Evolutionary conservation across 768 basidiomycete genomes (phyloP), one percentile per base, ranked within the genome.

Genomic region (Paxillus involutus): DNA sequence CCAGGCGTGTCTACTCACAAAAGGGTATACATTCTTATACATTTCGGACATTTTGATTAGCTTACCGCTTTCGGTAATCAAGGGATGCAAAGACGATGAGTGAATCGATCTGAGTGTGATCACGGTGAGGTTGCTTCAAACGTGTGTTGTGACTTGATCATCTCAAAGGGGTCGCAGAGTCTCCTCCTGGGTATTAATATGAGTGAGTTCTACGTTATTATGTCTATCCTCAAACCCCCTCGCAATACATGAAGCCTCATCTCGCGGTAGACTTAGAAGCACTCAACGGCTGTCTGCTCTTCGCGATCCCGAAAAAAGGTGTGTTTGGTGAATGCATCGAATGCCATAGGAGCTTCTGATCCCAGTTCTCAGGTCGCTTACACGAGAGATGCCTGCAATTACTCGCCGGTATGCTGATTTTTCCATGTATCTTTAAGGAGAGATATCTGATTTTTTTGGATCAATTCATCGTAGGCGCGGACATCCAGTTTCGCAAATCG

Each of bases 241-340:
- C 13, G 0, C 1, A 13, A 24, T 0, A 9, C 24, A 13, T 43
- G 10, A 2, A 1, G 3, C 33, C 44, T 56, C 19, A 47, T 30
- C n/a, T 19, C 29, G 4, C 3, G 1, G 1, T 19, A 83, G 86
- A 94, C 69, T 68, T 80, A n/a, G 91, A 94, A 59, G 74, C 86
- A 17, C 80, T 98, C 50, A 80, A 91, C 56, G 94, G 92, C 44
- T 84, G 94, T 41, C 67, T 96, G 56, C 77, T 99, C 37, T 96
- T 99, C 62, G 96, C 95, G 9, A 91, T 99, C 62, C 96, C 96
- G 2, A 98, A 98, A 79, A 99, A 98, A 83, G 96, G 96, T 87
- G 58, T 44, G 59, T 63, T 37, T 39, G 19, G 17, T 35, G n/a
- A 14, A 0, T 24, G 12, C 14, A 13, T 17, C 24, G 42, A 26